Evolutionary conservation across 345 rosid genomes (phyloP).

Genomic region (Passiflora organensis): DNA sequence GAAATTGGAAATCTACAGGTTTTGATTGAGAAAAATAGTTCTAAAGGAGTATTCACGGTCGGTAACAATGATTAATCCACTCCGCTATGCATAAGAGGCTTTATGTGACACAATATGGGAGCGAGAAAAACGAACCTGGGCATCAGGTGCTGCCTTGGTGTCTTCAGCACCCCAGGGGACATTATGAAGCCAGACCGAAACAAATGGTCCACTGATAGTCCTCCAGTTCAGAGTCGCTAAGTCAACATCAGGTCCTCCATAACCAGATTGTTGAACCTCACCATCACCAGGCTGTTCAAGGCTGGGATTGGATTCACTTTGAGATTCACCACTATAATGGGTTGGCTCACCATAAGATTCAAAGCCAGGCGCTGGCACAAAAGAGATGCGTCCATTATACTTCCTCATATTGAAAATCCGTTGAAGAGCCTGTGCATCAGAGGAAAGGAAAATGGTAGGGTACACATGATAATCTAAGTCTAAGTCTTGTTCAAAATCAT

Average conservation of each 20-base stretch:
- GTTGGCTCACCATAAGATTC: slow-evolving; percentile 66
- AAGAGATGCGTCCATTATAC: slow-evolving; percentile 63
- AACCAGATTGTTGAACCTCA: slow-evolving; percentile 30
- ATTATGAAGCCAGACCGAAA: slow-evolving; percentile 95
- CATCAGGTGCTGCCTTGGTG: slow-evolving; percentile 84
- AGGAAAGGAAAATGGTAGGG: not conserved
- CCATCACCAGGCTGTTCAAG: slow-evolving; percentile 26
- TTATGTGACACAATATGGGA: no score
- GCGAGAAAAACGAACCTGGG: slow-evolving; percentile 55
- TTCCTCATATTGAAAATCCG: slow-evolving; percentile 60
- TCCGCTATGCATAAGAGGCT: no score
- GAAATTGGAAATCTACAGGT: not conserved
- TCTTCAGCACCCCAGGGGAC: slow-evolving; percentile 92
- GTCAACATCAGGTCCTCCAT: slow-evolving; percentile 60
- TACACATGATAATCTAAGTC: not conserved
- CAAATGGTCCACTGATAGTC: slow-evolving; percentile 77
- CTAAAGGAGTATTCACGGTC: no score
- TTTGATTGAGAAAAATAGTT: not conserved
- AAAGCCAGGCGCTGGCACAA: slow-evolving; percentile 92
- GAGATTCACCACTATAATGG: slow-evolving; percentile 25
- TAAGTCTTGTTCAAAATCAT: no score
- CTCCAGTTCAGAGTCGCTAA: slow-evolving; percentile 60
- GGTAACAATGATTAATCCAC: no score
- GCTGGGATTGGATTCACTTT: not conserved
- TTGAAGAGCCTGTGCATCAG: slow-evolving; percentile 51